Evolutionary conservation across 768 basidiomycete species (phyloP).

Genomic region (Rubroboletus pulcherrimus): DNA sequence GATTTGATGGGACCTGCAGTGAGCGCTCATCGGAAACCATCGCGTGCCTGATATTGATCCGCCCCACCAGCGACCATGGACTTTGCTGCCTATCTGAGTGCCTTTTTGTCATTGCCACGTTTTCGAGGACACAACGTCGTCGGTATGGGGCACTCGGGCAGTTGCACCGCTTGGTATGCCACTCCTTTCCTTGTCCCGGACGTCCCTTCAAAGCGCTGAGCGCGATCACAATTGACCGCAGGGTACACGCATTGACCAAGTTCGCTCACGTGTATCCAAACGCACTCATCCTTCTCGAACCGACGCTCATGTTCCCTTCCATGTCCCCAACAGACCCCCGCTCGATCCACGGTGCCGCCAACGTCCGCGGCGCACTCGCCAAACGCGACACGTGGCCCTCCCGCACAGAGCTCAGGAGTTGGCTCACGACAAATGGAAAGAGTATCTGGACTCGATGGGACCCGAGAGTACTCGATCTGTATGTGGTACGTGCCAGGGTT

Average conservation of each 20-base stretch:
- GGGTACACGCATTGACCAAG: constrained; percentile 20
- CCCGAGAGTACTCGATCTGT: constrained; percentile 20
- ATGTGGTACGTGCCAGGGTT: constrained; percentile 15
- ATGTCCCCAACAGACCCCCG: constrained; percentile 27
- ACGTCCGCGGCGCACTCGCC: constrained; percentile 25
- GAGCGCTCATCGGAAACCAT: neutral
- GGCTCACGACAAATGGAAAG: constrained; percentile 14
- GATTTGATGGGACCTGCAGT: constrained; percentile 20
- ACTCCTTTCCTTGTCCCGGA: neutral
- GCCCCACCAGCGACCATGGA: constrained; percentile 22
- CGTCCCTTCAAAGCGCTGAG: neutral
- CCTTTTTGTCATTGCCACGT: constrained; percentile 24
- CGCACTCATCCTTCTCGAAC: constrained; percentile 28
- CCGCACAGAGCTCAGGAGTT: constrained; percentile 18
- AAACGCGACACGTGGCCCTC: constrained; percentile 28
- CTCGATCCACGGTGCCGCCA: constrained; percentile 28
- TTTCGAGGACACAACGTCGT: constrained; percentile 23
- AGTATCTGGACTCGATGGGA: constrained; percentile 26
- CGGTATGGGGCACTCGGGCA: constrained; percentile 28
- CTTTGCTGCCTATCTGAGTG: constrained; percentile 19
- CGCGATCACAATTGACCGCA: neutral
- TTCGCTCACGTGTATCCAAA: constrained; percentile 8
- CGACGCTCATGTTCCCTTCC: constrained; percentile 31
- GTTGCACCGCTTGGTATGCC: constrained; percentile 28
- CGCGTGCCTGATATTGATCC: too few species aligned